Conservation (phyloP, 1,139 yeast genomes). For the Hyphopichia fennica region DNA sequence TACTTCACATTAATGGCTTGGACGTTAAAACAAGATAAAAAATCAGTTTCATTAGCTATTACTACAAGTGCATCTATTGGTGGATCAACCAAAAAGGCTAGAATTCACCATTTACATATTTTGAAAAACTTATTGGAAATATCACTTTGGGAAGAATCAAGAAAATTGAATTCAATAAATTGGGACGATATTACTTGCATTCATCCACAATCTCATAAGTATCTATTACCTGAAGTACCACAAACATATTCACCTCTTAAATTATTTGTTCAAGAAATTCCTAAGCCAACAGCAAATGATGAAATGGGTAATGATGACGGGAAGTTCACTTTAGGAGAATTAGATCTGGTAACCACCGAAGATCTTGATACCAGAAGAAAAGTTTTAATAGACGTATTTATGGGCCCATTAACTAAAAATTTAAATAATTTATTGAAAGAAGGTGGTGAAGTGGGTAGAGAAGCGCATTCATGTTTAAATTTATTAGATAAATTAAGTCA, state of each 20-base stretch:
- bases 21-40: slow-evolving; percentile 48
- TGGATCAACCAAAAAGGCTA: slow-evolving; percentile 38
- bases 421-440: slow-evolving; percentile 57
- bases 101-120: slow-evolving; percentile 44
- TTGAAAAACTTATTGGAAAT: slow-evolving; percentile 39
- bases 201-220: slow-evolving; percentile 50
- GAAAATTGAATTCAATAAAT: slow-evolving; percentile 6
- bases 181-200: slow-evolving; percentile 12
- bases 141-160: slow-evolving; percentile 31
- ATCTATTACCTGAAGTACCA: slow-evolving; percentile 54
- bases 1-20: slow-evolving; percentile 63
- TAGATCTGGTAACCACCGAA: slow-evolving; percentile 43
- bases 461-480: slow-evolving; percentile 41
- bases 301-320: slow-evolving; percentile 22
- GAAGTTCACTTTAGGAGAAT: slow-evolving; percentile 26
- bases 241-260: slow-evolving; percentile 63
- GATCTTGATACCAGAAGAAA: slow-evolving; percentile 64
- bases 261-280: slow-evolving; percentile 44
- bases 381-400: slow-evolving; percentile 55
- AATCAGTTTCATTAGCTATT: slow-evolving; percentile 45
- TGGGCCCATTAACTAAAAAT: slow-evolving; percentile 50
- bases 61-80: slow-evolving; percentile 45
- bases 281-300: slow-evolving; percentile 6
- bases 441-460: slow-evolving; percentile 73
- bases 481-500: not conserved